phyloP scores from a whole-genome alignment of 805 yeast species.

The Dipodascus geniculatus region DNA sequence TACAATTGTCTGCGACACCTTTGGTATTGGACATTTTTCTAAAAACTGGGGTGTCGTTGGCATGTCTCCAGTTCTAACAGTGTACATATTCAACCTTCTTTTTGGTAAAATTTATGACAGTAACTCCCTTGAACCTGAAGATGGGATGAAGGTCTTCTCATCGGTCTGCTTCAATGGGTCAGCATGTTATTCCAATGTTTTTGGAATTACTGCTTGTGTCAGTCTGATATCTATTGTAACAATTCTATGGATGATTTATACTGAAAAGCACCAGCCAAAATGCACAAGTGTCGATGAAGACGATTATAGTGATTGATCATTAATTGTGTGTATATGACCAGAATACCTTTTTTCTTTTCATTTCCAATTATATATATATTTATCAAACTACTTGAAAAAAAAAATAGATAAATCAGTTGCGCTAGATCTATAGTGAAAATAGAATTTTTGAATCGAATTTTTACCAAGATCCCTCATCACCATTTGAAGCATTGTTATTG shows the following conservation, averaged over 20 bases:
- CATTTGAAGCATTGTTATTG: background rate
- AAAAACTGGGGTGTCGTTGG: slow-evolving; percentile 67
- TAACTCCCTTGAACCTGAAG: slow-evolving; percentile 14
- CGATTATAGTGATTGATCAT: background rate
- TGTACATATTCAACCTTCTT: slow-evolving; percentile 45
- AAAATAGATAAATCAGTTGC: background rate
- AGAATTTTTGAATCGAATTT: no score
- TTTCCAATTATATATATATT: background rate
- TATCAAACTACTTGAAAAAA: background rate
- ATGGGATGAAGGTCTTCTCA: background rate
- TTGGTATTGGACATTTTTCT: slow-evolving; percentile 57
- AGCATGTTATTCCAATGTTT: slow-evolving; percentile 2
- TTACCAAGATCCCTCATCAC: background rate
- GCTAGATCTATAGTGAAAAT: background rate
- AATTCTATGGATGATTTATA: slow-evolving; percentile 1
- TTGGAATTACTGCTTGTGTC: background rate
- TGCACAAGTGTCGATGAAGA: background rate
- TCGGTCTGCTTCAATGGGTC: slow-evolving; percentile 1
- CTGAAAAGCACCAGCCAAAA: background rate
- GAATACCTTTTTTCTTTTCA: background rate
- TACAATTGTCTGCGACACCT: slow-evolving; percentile 60
- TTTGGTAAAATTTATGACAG: slow-evolving; percentile 58
- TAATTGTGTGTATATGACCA: background rate
- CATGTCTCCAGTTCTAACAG: slow-evolving; percentile 52
- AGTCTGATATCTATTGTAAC: background rate